A percentile compares a stretch with the other conserved stretches of the same genome.
Evolutionary conservation across 1,284 basidiomycete genomes (phyloP).

Genomic region (Pulveroboletus sp.): DNA sequence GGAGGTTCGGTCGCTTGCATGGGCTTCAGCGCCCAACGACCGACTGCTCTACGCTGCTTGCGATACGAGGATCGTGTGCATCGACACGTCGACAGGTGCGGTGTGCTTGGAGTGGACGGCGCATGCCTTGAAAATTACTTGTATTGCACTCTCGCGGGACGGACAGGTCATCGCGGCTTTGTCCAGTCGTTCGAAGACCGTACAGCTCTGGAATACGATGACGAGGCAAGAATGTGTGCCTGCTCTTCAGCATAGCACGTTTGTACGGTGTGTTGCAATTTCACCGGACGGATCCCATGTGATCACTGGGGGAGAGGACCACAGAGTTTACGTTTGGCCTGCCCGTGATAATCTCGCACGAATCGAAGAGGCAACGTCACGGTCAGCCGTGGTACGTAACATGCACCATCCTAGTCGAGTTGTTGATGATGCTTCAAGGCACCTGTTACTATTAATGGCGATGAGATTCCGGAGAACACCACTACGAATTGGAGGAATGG

Average conservation of each 20-base stretch:
- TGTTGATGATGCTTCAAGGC: background rate
- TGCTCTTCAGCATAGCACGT: background rate
- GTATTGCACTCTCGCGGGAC: background rate
- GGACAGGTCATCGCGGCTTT: background rate
- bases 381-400: background rate
- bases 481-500: background rate
- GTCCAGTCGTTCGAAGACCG: background rate
- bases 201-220: background rate
- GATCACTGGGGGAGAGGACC: background rate
- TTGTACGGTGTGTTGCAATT: background rate
- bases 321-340: background rate
- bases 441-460: background rate
- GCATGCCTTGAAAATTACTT: background rate
- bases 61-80: background rate
- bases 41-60: background rate
- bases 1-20: background rate
- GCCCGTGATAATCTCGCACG: background rate
- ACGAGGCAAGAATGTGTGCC: background rate
- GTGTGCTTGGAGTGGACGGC: background rate
- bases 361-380: background rate
- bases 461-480: background rate
- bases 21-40: background rate
- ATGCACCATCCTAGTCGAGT: background rate
- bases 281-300: conserved; percentile 1
- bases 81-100: background rate